These are phyloP conservation scores for Quercus alba DNA, from an alignment of 306 rosid genomes.

Conservation along the genomic window DNA sequence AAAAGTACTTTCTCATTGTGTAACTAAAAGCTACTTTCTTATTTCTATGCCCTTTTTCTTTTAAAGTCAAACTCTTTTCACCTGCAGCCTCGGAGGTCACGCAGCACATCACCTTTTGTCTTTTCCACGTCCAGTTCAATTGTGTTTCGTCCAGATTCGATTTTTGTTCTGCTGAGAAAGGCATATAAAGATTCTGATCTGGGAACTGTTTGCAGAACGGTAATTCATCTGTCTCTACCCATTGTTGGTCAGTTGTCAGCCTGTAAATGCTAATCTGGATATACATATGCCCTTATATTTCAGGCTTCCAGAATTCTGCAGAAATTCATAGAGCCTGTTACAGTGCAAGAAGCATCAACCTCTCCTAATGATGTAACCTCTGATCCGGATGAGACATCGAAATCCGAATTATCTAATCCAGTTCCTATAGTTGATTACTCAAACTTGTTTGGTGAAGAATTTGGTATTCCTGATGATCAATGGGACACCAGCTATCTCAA, in stretches of 20 bases:
- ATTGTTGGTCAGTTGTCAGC: constrained; percentile 9
- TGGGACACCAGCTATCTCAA: constrained; percentile 76
- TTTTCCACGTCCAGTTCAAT: constrained; percentile 56
- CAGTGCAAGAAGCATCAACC: constrained; percentile 45
- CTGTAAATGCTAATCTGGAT: constrained; percentile 15
- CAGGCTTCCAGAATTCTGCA: constrained; percentile 84
- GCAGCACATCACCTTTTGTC: constrained; percentile 55
- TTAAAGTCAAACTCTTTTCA: constrained; percentile 8
- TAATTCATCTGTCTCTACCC: constrained; percentile 29
- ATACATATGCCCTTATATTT: constrained; percentile 23
- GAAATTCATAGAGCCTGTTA: constrained; percentile 62
- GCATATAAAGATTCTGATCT: constrained; percentile 83
- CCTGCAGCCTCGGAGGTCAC: constrained; percentile 82
- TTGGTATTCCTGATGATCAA: constrained; percentile 62
- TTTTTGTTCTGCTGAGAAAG: constrained; percentile 78
- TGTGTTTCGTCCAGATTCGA: constrained; percentile 73
- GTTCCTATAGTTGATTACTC: constrained; percentile 66
- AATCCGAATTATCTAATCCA: constrained; percentile 44
- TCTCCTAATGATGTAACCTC: constrained; percentile 46
- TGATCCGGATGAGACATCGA: constrained; percentile 49
- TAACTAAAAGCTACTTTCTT: background rate
- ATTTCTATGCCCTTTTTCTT: background rate
- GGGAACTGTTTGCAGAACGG: constrained; percentile 81
- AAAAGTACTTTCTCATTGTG: background rate
- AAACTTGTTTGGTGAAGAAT: constrained; percentile 80